Evolutionary conservation across 2,329 filamentous ascomycete genomes (phyloP).

Genomic region (Sphaerulina vaccinii): DNA sequence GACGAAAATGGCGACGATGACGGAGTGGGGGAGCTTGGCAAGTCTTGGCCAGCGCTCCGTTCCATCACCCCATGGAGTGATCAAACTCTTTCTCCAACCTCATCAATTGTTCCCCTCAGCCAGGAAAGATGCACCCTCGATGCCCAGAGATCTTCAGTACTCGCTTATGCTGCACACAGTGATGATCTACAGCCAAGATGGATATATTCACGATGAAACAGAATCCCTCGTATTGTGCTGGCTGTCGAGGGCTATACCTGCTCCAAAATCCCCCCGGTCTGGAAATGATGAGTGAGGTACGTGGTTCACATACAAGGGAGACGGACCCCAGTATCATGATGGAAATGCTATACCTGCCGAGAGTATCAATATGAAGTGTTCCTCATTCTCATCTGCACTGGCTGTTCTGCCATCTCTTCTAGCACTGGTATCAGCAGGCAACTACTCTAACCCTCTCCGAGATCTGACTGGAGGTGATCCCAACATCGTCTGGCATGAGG

Average conservation of each 20-base stretch:
- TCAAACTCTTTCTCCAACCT: not conserved
- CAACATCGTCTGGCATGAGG: constrained; percentile 52
- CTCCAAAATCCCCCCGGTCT: constrained; percentile 4
- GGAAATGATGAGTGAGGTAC: not conserved
- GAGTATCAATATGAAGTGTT: constrained; percentile 2
- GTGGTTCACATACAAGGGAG: not conserved
- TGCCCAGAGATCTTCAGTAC: not conserved
- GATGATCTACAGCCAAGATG: constrained; percentile 2
- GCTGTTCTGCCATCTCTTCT: not conserved
- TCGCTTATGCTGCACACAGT: not conserved
- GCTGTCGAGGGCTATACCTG: not conserved
- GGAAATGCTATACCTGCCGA: not conserved
- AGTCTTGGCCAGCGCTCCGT: not conserved
- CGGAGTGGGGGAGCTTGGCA: not conserved
- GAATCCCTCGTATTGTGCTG: not conserved
- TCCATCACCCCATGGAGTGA: not conserved
- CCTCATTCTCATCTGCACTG: constrained; percentile 1
- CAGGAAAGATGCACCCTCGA: not conserved
- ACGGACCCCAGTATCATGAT: not conserved
- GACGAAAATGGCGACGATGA: not conserved
- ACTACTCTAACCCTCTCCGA: constrained; percentile 55
- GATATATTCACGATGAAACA: not conserved
- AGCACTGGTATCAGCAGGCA: constrained; percentile 1
- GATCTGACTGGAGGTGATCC: constrained; percentile 54
- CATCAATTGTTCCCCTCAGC: not conserved